These are phyloP conservation scores for Epichloe gansuensis DNA, from an alignment of 2,329 filamentous ascomycete species.

Conservation along the genomic window DNA sequence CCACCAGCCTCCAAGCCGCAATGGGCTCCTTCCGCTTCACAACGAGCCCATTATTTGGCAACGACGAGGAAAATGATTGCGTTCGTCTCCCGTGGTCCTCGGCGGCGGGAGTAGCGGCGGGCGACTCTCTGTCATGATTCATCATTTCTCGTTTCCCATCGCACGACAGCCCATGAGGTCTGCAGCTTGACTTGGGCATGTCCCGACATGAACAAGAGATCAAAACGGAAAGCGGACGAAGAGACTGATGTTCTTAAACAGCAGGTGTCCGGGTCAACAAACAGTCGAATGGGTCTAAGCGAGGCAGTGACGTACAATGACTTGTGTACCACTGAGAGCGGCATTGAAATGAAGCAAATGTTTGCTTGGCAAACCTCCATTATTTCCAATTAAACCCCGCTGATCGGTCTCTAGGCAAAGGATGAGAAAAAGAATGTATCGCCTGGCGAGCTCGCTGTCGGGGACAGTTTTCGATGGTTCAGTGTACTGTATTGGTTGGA, in stretches of 20 bases:
- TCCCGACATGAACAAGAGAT: not conserved
- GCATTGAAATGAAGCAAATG: not conserved
- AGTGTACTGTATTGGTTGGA: not conserved
- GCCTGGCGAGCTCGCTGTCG: not conserved
- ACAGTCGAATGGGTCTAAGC: not conserved
- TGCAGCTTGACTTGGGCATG: not conserved
- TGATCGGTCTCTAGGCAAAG: not conserved
- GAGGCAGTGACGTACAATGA: not conserved
- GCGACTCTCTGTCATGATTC: not conserved
- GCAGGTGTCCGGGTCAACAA: not conserved
- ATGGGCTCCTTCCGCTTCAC: conserved; percentile 10
- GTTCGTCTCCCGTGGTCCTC: not conserved
- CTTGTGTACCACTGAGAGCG: not conserved
- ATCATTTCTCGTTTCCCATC: not conserved
- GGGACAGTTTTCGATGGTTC: not conserved
- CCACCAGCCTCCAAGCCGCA: conserved; percentile 8
- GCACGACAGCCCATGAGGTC: not conserved
- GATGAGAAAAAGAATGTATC: not conserved
- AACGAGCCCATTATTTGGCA: conserved; percentile 1
- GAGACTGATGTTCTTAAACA: not conserved
- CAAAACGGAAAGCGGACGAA: not conserved
- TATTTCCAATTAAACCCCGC: not conserved
- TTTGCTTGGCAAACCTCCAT: not conserved
- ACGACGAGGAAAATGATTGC: not conserved
- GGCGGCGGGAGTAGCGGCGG: not conserved